Evolutionary conservation across 1,284 basidiomycete genomes (phyloP), one percentile per base, ranked within the genome.

Genomic region (Sporisorium scitamineum): DNA sequence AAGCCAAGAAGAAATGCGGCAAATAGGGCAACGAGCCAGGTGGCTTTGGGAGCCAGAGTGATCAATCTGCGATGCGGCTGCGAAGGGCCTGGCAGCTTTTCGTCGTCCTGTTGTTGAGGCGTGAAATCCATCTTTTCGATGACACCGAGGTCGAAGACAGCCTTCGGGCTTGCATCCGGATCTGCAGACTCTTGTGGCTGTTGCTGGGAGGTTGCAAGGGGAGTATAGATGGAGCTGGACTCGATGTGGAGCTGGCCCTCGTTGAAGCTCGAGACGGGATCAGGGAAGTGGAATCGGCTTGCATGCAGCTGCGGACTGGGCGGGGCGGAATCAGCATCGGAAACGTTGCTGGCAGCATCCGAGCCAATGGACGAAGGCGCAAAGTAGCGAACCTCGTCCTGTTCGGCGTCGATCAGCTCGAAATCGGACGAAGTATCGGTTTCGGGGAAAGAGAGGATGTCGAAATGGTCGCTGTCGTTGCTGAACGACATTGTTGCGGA

Each of bases 231-330:
- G 22, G 68, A 70, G 51, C 61, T 61, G 16, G 68, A 65, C 5
- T 61, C 55, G 5, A 65, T 29, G 45, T 51, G 42, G 61, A 32
- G 45, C 32, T 29, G 18, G 5, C 48, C 42, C 22, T 60, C 54
- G 10, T 61, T 29, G 22, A 65, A 70, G 51, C 58, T 47, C 26
- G 62, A 50, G 26, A 52, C 69, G 22, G 70, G 70, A 37, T 73
- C 70, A 16, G 70, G 70, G 27, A 73, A 73, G 29, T 68, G 65
- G 52, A 73, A 73, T 3, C 29, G 56, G 16, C 65, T 69, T 24
- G 65, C 70, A 18, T 60, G 27, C 10, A 73, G 34, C 14, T 50
- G 39, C 18, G 70, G 65, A n/a, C 70, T 73, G 9, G 61, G 58
- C 2, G 58, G 61, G 2, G 29, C 7, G 20, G 57, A 65, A 1